Percentiles rank a stretch among this genome's conserved stretches.
Evolutionary conservation across 257 asterid genomes (phyloP).

Genomic region (Penstemon davidsonii): DNA sequence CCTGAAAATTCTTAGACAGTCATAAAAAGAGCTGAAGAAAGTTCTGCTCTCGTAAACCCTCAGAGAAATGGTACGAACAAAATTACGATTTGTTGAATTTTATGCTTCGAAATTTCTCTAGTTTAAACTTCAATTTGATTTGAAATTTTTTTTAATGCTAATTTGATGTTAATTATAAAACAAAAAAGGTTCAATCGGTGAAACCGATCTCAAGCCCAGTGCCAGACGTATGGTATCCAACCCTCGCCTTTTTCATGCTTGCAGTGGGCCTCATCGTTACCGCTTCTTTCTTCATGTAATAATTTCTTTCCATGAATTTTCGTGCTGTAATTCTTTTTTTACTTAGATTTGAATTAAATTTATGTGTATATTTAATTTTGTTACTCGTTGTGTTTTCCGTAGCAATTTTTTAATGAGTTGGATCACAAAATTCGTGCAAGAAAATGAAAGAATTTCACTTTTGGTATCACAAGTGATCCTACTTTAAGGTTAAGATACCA

Average conservation of each 20-base stretch:
- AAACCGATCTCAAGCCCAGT: slow-evolving; percentile 91
- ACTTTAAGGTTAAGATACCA: too few relatives aligned
- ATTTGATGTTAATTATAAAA: too few relatives aligned
- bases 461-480: too few relatives aligned
- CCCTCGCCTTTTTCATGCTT: slow-evolving; percentile 70
- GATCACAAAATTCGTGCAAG: too few relatives aligned
- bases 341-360: neutral
- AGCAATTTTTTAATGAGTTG: too few relatives aligned
- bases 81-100: slow-evolving; percentile 3
- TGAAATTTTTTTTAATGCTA: too few relatives aligned
- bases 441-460: too few relatives aligned
- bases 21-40: too few relatives aligned
- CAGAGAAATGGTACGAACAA: neutral
- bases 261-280: slow-evolving; percentile 73
- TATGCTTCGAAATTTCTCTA: neutral
- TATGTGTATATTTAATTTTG: too few relatives aligned
- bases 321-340: neutral
- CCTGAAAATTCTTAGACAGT: too few relatives aligned
- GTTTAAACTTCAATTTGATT: slow-evolving; percentile 16
- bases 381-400: too few relatives aligned
- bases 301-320: neutral
- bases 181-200: slow-evolving; percentile 53
- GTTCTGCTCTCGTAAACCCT: neutral
- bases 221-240: slow-evolving; percentile 82
- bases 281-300: slow-evolving; percentile 81